Conservation (phyloP, 371 early-diverging fungal species). For the Mucor ambiguus region DNA sequence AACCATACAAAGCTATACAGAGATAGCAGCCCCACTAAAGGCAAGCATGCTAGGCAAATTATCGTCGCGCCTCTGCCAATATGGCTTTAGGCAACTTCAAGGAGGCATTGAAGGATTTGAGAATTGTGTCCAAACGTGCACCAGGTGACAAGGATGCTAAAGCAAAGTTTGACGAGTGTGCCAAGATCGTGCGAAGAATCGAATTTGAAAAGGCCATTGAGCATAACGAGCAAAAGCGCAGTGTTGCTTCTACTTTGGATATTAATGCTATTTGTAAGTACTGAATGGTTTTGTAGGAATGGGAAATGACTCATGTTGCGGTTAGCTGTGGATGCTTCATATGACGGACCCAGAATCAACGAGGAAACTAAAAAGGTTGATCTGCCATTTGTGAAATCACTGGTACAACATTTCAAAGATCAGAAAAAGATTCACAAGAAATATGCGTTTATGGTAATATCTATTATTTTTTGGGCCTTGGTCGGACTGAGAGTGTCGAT, state of each 20-base stretch:
- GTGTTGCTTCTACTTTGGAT: constrained; percentile 54
- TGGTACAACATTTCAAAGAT: constrained; percentile 80
- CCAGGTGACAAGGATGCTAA: constrained; percentile 75
- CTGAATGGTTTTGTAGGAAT: not conserved
- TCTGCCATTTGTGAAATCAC: constrained; percentile 73
- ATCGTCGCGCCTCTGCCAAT: constrained; percentile 87
- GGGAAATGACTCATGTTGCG: not conserved
- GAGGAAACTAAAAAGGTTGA: constrained; percentile 67
- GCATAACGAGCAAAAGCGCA: constrained; percentile 34
- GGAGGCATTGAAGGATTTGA: constrained; percentile 84
- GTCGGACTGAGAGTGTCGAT: not conserved
- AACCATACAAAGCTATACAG: not conserved
- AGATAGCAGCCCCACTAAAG: not conserved
- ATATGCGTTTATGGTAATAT: constrained; percentile 74
- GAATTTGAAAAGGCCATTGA: constrained; percentile 95
- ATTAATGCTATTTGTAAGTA: constrained; percentile 49
- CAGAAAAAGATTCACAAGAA: constrained; percentile 93
- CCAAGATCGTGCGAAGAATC: constrained; percentile 84
- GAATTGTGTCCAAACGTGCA: constrained; percentile 68
- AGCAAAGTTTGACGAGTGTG: constrained; percentile 76
- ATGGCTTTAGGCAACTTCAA: constrained; percentile 84
- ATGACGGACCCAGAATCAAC: constrained; percentile 62
- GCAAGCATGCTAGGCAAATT: constrained; percentile 65
- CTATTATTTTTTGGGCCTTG: not conserved
- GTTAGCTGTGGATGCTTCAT: constrained; percentile 73